phyloP scores from a whole-genome alignment of 306 rosid genomes.

The Gillenia trifoliata region DNA sequence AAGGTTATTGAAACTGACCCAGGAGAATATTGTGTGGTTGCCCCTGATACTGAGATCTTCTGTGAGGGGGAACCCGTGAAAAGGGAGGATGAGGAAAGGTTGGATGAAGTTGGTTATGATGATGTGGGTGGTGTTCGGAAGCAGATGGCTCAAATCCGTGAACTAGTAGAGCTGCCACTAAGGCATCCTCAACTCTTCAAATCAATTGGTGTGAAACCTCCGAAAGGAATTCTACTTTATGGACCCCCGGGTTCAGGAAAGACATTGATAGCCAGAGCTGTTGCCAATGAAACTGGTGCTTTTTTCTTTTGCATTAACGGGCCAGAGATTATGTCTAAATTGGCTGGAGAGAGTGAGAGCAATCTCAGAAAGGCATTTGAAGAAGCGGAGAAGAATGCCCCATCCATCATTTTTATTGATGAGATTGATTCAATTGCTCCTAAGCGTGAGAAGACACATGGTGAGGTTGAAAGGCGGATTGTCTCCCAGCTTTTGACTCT shows the following conservation, averaged over 20 bases:
- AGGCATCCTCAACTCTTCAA: conserved; percentile 67
- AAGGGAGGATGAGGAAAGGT: conserved; percentile 62
- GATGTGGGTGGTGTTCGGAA: conserved; percentile 70
- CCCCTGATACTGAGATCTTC: conserved; percentile 62
- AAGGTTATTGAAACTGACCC: conserved; percentile 69
- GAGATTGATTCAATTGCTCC: conserved; percentile 71
- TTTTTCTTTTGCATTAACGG: conserved; percentile 63
- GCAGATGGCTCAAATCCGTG: conserved; percentile 73
- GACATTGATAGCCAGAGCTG: conserved; percentile 60
- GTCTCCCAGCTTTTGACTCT: conserved; percentile 67
- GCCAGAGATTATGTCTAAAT: conserved; percentile 65
- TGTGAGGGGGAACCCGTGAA: conserved; percentile 59
- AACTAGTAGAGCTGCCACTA: conserved; percentile 60
- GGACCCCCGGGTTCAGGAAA: conserved; percentile 73
- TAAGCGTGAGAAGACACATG: conserved; percentile 60
- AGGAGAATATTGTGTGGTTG: conserved; percentile 58
- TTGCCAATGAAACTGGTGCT: conserved; percentile 68
- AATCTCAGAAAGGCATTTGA: conserved; percentile 65
- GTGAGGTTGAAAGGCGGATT: conserved; percentile 65
- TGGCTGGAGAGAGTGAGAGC: conserved; percentile 72
- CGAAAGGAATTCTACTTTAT: conserved; percentile 61
- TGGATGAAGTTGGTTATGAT: conserved; percentile 64
- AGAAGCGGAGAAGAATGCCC: conserved; percentile 70
- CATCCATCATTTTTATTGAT: conserved; percentile 65
- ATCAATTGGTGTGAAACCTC: conserved; percentile 71